A percentile compares a stretch with the other conserved stretches of the same genome.
Evolutionary conservation across 2,329 filamentous ascomycete genomes (phyloP).

Genomic region (Aspergillus sp.): DNA sequence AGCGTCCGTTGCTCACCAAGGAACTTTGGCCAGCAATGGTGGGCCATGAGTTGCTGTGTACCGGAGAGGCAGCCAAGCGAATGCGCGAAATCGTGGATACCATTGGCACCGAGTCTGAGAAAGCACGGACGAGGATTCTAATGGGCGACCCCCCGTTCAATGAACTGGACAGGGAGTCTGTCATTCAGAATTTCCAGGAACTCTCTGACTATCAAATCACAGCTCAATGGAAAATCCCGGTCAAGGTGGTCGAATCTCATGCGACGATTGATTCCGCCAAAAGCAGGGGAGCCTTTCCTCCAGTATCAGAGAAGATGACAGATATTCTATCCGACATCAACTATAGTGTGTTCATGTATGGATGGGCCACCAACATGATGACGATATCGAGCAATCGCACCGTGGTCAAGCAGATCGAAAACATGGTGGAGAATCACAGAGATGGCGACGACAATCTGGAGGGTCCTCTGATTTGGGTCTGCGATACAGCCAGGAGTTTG

Average conservation of each 20-base stretch:
- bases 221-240: slow-evolving; percentile 58
- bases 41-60: slow-evolving; percentile 62
- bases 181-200: slow-evolving; percentile 39
- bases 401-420: slow-evolving; percentile 65
- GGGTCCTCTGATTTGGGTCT: slow-evolving; percentile 65
- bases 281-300: slow-evolving; percentile 44
- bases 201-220: slow-evolving; percentile 58
- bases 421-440: slow-evolving; percentile 54
- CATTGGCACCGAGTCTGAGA: slow-evolving; percentile 63
- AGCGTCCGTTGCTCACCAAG: slow-evolving; percentile 59
- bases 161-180: slow-evolving; percentile 28
- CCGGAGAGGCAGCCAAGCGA: slow-evolving; percentile 61
- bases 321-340: slow-evolving; percentile 61
- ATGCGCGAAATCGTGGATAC: slow-evolving; percentile 66
- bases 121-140: slow-evolving; percentile 58
- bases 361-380: slow-evolving; percentile 63
- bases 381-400: slow-evolving; percentile 71
- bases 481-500: slow-evolving; percentile 63
- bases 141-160: slow-evolving; percentile 49
- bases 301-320: slow-evolving; percentile 43
- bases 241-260: slow-evolving; percentile 54
- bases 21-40: slow-evolving; percentile 63
- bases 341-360: slow-evolving; percentile 68
- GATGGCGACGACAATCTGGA: slow-evolving; percentile 48
- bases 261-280: slow-evolving; percentile 35